Evolutionary conservation across 495 filamentous ascomycete genomes (phyloP).

Genomic region (Xanthoparmelia taractica): DNA sequence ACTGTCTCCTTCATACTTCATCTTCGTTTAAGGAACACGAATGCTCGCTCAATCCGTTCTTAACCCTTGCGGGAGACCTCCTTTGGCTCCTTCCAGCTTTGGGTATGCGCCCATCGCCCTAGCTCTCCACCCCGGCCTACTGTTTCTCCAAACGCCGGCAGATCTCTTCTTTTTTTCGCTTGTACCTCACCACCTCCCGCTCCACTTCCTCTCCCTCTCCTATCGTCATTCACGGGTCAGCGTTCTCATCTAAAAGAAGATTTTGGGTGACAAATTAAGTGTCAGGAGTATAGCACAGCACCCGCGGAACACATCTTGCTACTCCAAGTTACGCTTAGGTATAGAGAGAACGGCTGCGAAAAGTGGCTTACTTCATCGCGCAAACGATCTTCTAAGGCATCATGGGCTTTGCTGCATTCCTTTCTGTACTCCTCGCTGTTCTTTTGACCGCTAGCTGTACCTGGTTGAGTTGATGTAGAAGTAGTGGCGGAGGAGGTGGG

Average conservation of each 20-base stretch:
- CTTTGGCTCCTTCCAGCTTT: neutral
- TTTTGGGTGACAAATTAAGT: neutral
- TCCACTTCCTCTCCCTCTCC: slow-evolving; percentile 21
- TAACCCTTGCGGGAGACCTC: neutral
- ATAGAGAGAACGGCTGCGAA: neutral
- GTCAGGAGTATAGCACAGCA: neutral
- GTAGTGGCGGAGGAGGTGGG: slow-evolving; percentile 13
- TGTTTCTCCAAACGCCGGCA: neutral
- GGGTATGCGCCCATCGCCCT: neutral
- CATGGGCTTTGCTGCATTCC: slow-evolving; percentile 19
- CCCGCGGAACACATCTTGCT: neutral
- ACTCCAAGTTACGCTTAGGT: neutral
- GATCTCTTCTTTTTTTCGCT: neutral
- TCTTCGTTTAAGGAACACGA: neutral
- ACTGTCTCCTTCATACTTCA: neutral
- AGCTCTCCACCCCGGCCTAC: neutral
- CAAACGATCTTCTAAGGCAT: slow-evolving; percentile 16
- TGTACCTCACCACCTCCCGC: slow-evolving; percentile 9
- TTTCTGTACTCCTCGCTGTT: slow-evolving; percentile 19
- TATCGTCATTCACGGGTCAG: neutral
- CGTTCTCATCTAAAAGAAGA: neutral
- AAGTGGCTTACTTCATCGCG: slow-evolving; percentile 13
- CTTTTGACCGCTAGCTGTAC: slow-evolving; percentile 11
- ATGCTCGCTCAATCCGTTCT: neutral
- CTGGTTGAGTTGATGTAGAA: slow-evolving; percentile 9